phyloP scores from a whole-genome alignment of 352 stramenopile genomes.

The Phytophthora parvispora region DNA sequence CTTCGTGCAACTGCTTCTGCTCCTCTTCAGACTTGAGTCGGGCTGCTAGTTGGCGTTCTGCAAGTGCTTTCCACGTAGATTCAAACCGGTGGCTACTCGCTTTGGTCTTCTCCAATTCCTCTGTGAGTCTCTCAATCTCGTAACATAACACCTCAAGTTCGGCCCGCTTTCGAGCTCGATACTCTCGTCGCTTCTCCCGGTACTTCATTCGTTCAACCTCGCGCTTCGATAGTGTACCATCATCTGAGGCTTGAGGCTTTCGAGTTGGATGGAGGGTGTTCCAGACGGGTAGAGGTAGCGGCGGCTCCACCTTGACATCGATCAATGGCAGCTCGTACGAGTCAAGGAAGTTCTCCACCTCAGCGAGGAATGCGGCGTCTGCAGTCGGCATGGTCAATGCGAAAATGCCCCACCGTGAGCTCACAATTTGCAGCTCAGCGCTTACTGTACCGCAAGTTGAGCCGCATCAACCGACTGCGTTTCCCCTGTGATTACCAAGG shows the following conservation, averaged over 20 bases:
- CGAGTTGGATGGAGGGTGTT: too few species aligned
- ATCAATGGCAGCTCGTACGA: not conserved
- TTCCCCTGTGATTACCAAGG: too few species aligned
- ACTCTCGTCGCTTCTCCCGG: conserved; percentile 1
- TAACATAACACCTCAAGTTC: conserved; percentile 11
- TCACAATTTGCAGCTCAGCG: too few species aligned
- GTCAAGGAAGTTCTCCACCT: conserved; percentile 12
- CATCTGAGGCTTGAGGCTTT: too few species aligned
- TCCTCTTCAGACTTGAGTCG: not conserved
- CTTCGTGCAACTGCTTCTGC: not conserved
- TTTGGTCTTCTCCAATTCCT: conserved; percentile 1
- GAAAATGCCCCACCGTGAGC: too few species aligned
- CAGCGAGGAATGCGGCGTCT: conserved; percentile 16
- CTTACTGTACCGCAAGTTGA: too few species aligned
- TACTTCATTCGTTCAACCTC: conserved; percentile 14
- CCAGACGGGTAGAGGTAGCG: too few species aligned
- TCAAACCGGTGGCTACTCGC: not conserved
- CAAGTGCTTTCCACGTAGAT: conserved; percentile 6
- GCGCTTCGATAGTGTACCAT: too few species aligned
- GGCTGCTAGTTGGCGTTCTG: conserved; percentile 2
- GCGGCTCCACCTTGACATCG: not conserved
- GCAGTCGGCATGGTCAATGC: conserved; percentile 5
- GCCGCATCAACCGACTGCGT: too few species aligned
- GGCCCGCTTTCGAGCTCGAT: not conserved
- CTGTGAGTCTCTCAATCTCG: conserved; percentile 7